Evolutionary conservation across 225 moss, liverwort and hornwort species (phyloP), one percentile per base, ranked within the genome.

Genomic region (Marchantia paleacea): DNA sequence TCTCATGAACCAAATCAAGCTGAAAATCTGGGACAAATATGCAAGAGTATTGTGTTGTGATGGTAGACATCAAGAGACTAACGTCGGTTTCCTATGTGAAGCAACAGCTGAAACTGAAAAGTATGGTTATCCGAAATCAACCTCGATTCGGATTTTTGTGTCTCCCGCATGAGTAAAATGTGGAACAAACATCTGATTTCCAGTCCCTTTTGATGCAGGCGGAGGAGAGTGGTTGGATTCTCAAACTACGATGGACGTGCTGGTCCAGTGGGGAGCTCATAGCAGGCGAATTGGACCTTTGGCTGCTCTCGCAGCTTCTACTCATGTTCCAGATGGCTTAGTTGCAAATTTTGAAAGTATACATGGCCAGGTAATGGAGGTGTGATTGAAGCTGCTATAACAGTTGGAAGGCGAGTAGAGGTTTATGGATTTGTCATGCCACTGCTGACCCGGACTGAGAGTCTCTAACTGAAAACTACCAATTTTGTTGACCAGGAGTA

Each of bases 291-390:
- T 97, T 76, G 97, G 97, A 72, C 89, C 89, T 52, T 81, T 94
- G 82, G 94, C 97, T 67, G 91, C 89, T 78, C 86, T 93, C 82
- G 92, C 94, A 82, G 90, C 92, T 68, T 94, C 97, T 58, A 88
- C 92, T 66, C 90, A 92, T 80, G 91, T 92, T 80, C 91, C 93
- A 84, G 84, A 90, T 60, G 92, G 91, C 71, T 79, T 90, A 82
- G 91, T 92, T 63, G 91, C 86, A 74, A 91, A 92, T 82, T 92
- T 92, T 83, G 83, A 89, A 63, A 81, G 86, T 77, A 86, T 92
- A 81, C 86, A 83, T 52, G 94, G 94, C 78, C 97, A 94, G 90
- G 96, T 97, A 85, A 69, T 54, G 31, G 30, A 29, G 58, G 8
- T 31, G 8, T 60, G n/a, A 7, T 48, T 22, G 39, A 20, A 26